Evolutionary conservation across 768 basidiomycete genomes (phyloP).

Genomic region (Termitomyces sp.): DNA sequence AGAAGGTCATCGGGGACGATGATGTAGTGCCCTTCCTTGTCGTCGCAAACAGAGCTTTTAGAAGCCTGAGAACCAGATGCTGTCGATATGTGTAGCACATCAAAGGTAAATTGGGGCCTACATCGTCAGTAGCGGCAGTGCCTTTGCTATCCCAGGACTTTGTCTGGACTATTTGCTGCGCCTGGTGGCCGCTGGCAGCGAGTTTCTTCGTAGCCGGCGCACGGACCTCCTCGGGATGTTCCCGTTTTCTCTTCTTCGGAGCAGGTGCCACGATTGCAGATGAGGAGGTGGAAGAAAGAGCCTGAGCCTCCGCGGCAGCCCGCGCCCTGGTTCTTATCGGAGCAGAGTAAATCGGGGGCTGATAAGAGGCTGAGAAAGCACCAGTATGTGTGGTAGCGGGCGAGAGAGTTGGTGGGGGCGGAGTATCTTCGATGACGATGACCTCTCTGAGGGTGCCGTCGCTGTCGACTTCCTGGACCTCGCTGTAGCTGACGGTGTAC

Average conservation of each 20-base stretch:
- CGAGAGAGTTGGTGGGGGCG: constrained; percentile 78
- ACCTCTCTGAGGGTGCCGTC: constrained; percentile 78
- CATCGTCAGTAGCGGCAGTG: constrained; percentile 65
- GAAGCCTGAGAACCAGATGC: constrained; percentile 47
- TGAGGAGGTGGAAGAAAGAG: constrained; percentile 66
- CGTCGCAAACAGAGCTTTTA: constrained; percentile 79
- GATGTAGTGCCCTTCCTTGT: constrained; percentile 99
- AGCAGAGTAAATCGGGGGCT: constrained; percentile 71
- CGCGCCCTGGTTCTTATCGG: constrained; percentile 83
- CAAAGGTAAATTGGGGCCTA: constrained; percentile 36
- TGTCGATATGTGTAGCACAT: constrained; percentile 24
- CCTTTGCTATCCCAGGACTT: constrained; percentile 71
- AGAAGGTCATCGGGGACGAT: constrained; percentile 91
- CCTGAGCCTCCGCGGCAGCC: constrained; percentile 84
- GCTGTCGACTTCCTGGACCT: constrained; percentile 83
- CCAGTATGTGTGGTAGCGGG: constrained; percentile 71
- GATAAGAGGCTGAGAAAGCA: constrained; percentile 76
- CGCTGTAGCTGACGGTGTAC: constrained; percentile 82
- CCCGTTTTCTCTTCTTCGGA: constrained; percentile 83
- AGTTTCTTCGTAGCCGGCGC: constrained; percentile 65
- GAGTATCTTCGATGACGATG: constrained; percentile 92
- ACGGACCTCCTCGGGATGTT: constrained; percentile 72
- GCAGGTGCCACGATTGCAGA: constrained; percentile 65
- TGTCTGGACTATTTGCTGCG: constrained; percentile 46
- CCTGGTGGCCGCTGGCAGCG: constrained; percentile 46